phyloP scores from a whole-genome alignment of 306 rosid genomes.

The Notholithocarpus densiflorus region DNA sequence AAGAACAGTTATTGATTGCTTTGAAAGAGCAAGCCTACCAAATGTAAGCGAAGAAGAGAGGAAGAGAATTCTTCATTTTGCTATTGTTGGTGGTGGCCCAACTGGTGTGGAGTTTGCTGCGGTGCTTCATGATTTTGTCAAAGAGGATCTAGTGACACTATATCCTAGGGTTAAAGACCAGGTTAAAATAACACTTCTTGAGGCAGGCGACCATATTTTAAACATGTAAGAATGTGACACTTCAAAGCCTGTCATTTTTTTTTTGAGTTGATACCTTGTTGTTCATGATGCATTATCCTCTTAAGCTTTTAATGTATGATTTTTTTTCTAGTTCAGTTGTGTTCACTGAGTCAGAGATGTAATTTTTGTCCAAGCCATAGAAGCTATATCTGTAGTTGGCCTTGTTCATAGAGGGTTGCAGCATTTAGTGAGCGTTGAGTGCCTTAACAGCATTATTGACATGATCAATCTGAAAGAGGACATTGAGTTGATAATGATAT shows the following conservation, averaged over 20 bases:
- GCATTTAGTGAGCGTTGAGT: background rate
- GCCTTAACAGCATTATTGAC: background rate
- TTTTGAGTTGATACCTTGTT: background rate
- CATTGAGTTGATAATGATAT: background rate
- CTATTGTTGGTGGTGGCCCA: conserved; percentile 98
- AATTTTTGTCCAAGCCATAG: background rate
- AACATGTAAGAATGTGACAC: conserved; percentile 59
- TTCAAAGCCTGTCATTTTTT: background rate
- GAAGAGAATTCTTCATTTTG: conserved; percentile 94
- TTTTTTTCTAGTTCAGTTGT: background rate
- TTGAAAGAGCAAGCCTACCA: conserved; percentile 86
- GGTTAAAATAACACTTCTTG: conserved; percentile 82
- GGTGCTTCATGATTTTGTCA: conserved; percentile 87
- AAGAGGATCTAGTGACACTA: conserved; percentile 67
- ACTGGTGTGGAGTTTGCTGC: conserved; percentile 99
- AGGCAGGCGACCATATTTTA: conserved; percentile 87
- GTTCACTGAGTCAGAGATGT: background rate
- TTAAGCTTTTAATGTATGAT: background rate
- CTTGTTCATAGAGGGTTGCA: background rate
- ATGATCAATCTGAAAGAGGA: background rate
- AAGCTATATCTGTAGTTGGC: background rate
- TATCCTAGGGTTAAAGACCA: conserved; percentile 73
- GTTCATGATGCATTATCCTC: background rate
- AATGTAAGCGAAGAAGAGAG: conserved; percentile 72
- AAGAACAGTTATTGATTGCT: conserved; percentile 89